Base-by-base conservation (phyloP, 257 asterid genomes). In the Solanum pennellii region DNA sequence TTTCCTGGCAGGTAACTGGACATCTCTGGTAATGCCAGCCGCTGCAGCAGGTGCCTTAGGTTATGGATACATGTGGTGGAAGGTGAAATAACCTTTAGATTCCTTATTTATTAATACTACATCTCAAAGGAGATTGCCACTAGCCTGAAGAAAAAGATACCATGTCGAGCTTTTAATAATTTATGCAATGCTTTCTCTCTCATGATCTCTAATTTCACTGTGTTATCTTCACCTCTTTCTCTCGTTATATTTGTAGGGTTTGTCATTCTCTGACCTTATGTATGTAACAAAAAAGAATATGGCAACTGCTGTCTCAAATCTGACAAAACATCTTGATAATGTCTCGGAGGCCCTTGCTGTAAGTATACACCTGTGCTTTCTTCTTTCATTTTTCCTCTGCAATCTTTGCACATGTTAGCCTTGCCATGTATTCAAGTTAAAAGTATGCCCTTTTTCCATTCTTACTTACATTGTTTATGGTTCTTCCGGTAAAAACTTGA, bases 31-130 rank as follows among this genome's bases (percentile, higher is more conserved):
- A 41, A 87, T 91, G 86, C 98, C 99, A 86, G 97, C 92, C 84
- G 95, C 98, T 89, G 90, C 98, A 88, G 35, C 93, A 75, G 98
- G 98, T 89, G 95, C 98, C 42, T 31, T 95, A 92, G 97, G 99
- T 82, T 95, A 95, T 91, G 99, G 98, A 74, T 97, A 97, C 91
- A 97, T 97, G 98, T 92, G 98, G 98, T 94, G 98, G 98, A 96
- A 96, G 99, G 98, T 96, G 71, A 82, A 80, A 84, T 39, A 37
- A 44, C 75, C 83, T 21, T 88, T 74, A 56, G 23, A 73, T 44
- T 68, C 82, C 84, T 5, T 59, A 66, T 59, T 60, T 85, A 69
- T 73, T 79, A n/a, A 45, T 45, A 45, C 15, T 27, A 33, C 27
- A 45, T 79, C 84, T 79, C 84, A 79, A 79, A 47, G 41, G 42